These are phyloP conservation scores for Tulasnella sp. DNA, from an alignment of 768 basidiomycete genomes.

Conservation along the genomic window DNA sequence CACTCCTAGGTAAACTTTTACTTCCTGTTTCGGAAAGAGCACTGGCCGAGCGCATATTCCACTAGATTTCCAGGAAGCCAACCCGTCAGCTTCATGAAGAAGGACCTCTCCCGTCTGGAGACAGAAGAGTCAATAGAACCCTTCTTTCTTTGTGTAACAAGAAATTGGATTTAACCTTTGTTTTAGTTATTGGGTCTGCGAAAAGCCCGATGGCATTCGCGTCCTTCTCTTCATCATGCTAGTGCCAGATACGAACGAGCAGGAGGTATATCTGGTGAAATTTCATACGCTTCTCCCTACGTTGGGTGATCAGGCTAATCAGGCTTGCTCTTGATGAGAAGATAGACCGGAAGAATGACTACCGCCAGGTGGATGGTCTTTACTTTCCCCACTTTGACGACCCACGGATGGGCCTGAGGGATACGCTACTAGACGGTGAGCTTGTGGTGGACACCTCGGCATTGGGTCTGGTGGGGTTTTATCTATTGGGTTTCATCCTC, in stretches of 20 bases:
- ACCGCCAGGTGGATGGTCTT: slow-evolving; percentile 60
- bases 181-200: slow-evolving; percentile 93
- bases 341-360: slow-evolving; percentile 92
- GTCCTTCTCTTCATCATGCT: slow-evolving; percentile 72
- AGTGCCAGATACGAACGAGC: slow-evolving; percentile 35
- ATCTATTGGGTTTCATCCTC: no score
- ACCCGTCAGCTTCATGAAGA: slow-evolving; percentile 78
- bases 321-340: slow-evolving; percentile 26
- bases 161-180: background rate
- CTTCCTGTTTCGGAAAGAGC: background rate
- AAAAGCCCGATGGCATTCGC: slow-evolving; percentile 93
- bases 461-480: slow-evolving; percentile 36
- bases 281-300: background rate
- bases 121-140: slow-evolving; percentile 51
- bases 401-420: slow-evolving; percentile 51
- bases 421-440: slow-evolving; percentile 87
- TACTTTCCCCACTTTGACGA: slow-evolving; percentile 86
- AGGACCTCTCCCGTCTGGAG: slow-evolving; percentile 67
- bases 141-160: background rate
- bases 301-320: background rate
- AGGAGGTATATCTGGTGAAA: slow-evolving; percentile 66
- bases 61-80: slow-evolving; percentile 92
- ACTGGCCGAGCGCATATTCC: background rate
- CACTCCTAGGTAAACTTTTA: slow-evolving; percentile 43
- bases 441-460: slow-evolving; percentile 86